Evolutionary conservation across 2,329 filamentous ascomycete genomes (phyloP).

Genomic region (Escovopsis sp.): DNA sequence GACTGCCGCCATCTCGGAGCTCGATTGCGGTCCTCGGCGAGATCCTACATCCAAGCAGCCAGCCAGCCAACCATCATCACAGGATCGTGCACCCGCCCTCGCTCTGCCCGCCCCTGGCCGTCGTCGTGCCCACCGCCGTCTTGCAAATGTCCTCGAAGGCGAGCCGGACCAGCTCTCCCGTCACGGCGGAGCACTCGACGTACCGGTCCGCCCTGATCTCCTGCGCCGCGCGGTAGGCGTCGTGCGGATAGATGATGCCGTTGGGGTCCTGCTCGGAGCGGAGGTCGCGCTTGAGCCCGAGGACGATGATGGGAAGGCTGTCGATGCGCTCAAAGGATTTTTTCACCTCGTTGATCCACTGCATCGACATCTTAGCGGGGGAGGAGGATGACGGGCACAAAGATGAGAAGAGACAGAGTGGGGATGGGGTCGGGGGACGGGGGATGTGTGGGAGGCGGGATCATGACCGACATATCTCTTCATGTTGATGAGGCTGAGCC

Average conservation of each 20-base stretch:
- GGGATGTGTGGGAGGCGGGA: no score
- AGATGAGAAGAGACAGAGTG: background rate
- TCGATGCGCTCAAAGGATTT: conserved; percentile 31
- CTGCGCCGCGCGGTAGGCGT: conserved; percentile 41
- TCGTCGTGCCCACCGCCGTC: conserved; percentile 35
- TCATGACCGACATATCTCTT: conserved; percentile 33
- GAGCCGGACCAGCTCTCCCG: conserved; percentile 41
- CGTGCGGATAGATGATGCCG: conserved; percentile 46
- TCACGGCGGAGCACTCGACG: conserved; percentile 47
- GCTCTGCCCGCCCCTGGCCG: conserved; percentile 34
- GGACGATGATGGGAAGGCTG: conserved; percentile 37
- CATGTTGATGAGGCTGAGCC: conserved; percentile 43
- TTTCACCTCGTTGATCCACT: conserved; percentile 46
- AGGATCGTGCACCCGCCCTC: conserved; percentile 39
- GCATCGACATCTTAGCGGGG: background rate
- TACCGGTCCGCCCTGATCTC: conserved; percentile 47
- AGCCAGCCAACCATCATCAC: conserved; percentile 17
- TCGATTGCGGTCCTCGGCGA: no score
- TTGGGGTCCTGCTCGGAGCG: conserved; percentile 43
- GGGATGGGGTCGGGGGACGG: background rate
- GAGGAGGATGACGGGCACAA: conserved; percentile 2
- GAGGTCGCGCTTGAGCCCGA: conserved; percentile 47
- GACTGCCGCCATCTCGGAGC: background rate
- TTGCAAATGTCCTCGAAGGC: conserved; percentile 47
- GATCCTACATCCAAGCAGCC: background rate